Conservation (phyloP, 768 basidiomycete genomes). For the Neoboletus magnificus region DNA sequence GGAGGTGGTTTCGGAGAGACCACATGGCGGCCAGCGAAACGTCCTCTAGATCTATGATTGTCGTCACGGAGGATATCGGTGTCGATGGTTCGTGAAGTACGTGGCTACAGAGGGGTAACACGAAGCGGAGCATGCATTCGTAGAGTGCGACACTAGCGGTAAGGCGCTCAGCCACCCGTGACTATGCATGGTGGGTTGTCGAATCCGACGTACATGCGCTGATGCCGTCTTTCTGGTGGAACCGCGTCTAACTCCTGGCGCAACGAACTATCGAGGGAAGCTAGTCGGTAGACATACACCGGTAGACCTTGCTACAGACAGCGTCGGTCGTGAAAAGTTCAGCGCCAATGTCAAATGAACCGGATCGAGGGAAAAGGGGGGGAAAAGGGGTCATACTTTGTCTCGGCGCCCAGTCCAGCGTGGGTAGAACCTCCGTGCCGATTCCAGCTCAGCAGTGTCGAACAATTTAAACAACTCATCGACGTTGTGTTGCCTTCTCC, state of each 20-base stretch:
- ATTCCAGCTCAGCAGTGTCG: constrained; percentile 56
- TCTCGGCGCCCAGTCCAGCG: constrained; percentile 79
- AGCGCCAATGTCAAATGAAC: not conserved
- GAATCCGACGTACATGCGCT: constrained; percentile 59
- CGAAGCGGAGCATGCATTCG: constrained; percentile 65
- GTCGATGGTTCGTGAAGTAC: constrained; percentile 52
- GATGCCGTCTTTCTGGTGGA: constrained; percentile 53
- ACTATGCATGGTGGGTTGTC: too few species aligned
- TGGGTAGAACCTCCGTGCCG: constrained; percentile 64
- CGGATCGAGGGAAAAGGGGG: not conserved
- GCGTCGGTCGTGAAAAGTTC: not conserved
- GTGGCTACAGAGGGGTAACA: constrained; percentile 58
- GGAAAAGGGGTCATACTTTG: constrained; percentile 44
- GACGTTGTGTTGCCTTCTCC: constrained; percentile 63
- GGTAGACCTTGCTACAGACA: constrained; percentile 57
- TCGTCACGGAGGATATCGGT: constrained; percentile 57
- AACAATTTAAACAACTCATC: constrained; percentile 61
- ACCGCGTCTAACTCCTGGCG: constrained; percentile 60
- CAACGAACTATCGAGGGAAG: constrained; percentile 48
- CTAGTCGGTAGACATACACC: constrained; percentile 72
- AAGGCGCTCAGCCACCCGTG: not conserved
- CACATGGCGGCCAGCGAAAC: constrained; percentile 66
- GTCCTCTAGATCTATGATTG: constrained; percentile 70
- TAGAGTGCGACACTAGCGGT: constrained; percentile 56
- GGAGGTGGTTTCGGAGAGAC: constrained; percentile 66